Base-by-base conservation (phyloP, 2,329 filamentous ascomycete genomes). In the Tolypocladium endophyticum region DNA sequence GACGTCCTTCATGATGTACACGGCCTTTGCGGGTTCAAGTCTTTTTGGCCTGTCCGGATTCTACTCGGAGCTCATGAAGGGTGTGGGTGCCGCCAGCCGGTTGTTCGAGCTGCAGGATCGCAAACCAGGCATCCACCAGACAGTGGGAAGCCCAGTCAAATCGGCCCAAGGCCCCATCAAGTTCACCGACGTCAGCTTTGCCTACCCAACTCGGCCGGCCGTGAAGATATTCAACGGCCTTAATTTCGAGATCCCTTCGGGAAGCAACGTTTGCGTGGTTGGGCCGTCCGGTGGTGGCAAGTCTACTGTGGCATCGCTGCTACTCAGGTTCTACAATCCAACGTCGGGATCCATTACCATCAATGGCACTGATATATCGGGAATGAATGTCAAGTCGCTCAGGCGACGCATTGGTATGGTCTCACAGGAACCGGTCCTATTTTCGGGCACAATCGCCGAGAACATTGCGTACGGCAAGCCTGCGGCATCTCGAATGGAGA, bases 61-160 rank as follows among this genome's bases (percentile, higher is more conserved):
- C 76, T 99, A 97, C 74, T 96, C 92, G 0, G 94, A 99, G 72
- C 81, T 99, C 62, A 99, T 99, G 94, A 99, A 99, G 74, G 95
- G 95, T 50, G 93, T 96, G 4, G 94, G 95, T 68, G 94, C 94
- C 50, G 94, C 94, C n/a, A 96, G 89, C 69, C 88, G 94, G 61
- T 80, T 99, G 1, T 99, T 99, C 69, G 94, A 99, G 71, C 82
- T 99, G 7, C 92, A 97, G 71, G 94, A 99, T 72, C 87, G 94
- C 63, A 80, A 90, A 61, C 89, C 92, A 0, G 88, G 86, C 2
- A 95, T 97, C 62, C 87, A 87, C n/a, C 86, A 92, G 25, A 99
- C 95, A 0, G 86, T 88, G 58, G 94, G 94, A 63, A 71, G 80
- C 36, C 87, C 85, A 61, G 92, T 99, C 36, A 81, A 79, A 59